These are phyloP conservation scores for Amanita rubescens DNA, from an alignment of 768 basidiomycete species.

Conservation along the genomic window DNA sequence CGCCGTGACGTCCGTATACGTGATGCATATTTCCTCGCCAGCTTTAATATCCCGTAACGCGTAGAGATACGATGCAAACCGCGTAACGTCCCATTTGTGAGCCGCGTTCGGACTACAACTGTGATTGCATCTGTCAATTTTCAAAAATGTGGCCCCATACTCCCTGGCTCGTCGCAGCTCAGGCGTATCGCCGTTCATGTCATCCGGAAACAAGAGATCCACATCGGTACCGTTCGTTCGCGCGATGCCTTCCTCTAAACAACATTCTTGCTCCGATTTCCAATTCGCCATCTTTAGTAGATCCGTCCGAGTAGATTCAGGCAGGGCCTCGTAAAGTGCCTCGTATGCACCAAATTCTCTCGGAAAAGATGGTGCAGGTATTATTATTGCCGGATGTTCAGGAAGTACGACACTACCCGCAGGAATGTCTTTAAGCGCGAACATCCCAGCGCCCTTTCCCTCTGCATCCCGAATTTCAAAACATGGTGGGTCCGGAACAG, in stretches of 20 bases:
- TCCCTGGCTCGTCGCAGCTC: slow-evolving; percentile 13
- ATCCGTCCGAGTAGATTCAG: slow-evolving; percentile 16
- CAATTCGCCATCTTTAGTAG: slow-evolving; percentile 28
- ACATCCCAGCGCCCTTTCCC: slow-evolving; percentile 29
- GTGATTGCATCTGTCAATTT: slow-evolving; percentile 38
- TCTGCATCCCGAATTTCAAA: slow-evolving; percentile 21
- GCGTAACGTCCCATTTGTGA: slow-evolving; percentile 32
- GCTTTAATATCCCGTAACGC: slow-evolving; percentile 30
- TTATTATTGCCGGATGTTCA: slow-evolving; percentile 35
- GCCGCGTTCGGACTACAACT: slow-evolving; percentile 41
- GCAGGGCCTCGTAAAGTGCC: slow-evolving; percentile 22
- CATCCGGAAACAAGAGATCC: slow-evolving; percentile 20
- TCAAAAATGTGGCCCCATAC: slow-evolving; percentile 36
- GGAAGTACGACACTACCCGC: slow-evolving; percentile 26
- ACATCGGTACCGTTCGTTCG: slow-evolving; percentile 35
- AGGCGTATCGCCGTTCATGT: slow-evolving; percentile 15
- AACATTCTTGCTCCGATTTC: slow-evolving; percentile 25
- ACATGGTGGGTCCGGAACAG: slow-evolving; percentile 6
- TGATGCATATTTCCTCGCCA: slow-evolving; percentile 39
- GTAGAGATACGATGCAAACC: slow-evolving; percentile 32
- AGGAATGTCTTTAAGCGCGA: slow-evolving; percentile 25
- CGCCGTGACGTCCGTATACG: slow-evolving; percentile 35
- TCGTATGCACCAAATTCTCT: slow-evolving; percentile 19
- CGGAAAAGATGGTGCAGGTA: slow-evolving; percentile 24
- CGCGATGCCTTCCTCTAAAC: slow-evolving; percentile 33